Base-by-base conservation (phyloP, 2,329 filamentous ascomycete genomes). In the Apiospora rasikravindrae region DNA sequence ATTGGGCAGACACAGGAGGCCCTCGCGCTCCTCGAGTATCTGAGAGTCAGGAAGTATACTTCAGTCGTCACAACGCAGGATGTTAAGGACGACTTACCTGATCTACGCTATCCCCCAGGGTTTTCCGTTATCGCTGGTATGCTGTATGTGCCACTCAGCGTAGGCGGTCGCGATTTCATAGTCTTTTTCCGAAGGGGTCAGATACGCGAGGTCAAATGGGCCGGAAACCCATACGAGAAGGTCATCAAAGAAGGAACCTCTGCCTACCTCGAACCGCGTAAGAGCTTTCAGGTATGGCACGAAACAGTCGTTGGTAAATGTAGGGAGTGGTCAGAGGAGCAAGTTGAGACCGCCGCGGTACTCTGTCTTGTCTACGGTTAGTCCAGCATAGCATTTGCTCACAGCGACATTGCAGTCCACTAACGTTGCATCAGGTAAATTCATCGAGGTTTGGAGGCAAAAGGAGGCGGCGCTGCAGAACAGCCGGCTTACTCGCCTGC, bases 381-480 rank as follows among this genome's bases (percentile, higher is more conserved):
- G 80, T 64, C 26, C 22, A 24, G 4, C 44, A 49, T 49, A 7
- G 7, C 10, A 24, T 49, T 49, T 24, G 11, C n/a, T 42, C 29
- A 37, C 51, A 57, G 51, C 24, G 24, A 57, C 24, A 33, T n/a
- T 29, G 40, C 24, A 33, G 61, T 1, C 3, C 70, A 73, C 73
- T 76, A 47, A 75, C 69, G 37, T 3, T 42, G 2, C 40, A 1
- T 22, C 68, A 85, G 86, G 88, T 22, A 90, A 90, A 80, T 98
- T 98, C 80, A 97, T 97, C 76, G 93, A 97, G 78, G 94, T 97
- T 1, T 97, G 95, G 95, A 88, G 94, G 71, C 94, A 97, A 79
- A 97, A 97, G 76, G 95, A 98, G 80, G 92, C 91, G 1, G 93
- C 93, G 0, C 80, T 97, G 73, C 92, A 97, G 77, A 96, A 86